Evolutionary conservation across 1,284 basidiomycete genomes (phyloP).

Genomic region (Testicularia cyperi): DNA sequence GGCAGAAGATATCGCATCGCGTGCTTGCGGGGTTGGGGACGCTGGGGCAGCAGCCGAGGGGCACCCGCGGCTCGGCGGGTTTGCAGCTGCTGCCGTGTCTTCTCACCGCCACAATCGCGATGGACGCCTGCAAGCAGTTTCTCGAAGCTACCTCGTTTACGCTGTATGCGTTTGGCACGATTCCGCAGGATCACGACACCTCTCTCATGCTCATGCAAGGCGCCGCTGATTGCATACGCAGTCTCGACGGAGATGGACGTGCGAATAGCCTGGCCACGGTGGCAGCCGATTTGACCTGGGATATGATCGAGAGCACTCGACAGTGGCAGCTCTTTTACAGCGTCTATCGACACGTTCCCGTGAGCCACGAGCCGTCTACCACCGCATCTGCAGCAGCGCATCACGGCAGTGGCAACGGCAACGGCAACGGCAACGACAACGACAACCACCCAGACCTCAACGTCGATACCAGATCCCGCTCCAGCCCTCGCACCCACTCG

Average conservation of each 20-base stretch:
- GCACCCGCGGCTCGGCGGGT: neutral
- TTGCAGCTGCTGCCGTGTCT: neutral
- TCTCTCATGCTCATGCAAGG: neutral
- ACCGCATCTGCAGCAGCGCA: neutral
- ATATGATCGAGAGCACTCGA: constrained; percentile 11
- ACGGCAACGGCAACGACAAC: too few relatives aligned
- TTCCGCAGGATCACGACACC: neutral
- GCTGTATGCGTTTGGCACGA: neutral
- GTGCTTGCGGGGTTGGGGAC: neutral
- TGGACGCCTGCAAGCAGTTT: neutral
- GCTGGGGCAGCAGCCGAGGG: neutral
- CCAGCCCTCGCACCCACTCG: neutral
- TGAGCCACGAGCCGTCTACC: neutral
- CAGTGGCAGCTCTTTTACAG: constrained; percentile 17
- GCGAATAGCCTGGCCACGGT: constrained; percentile 1
- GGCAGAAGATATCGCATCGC: neutral
- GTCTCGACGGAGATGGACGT: neutral
- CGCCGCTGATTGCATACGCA: neutral
- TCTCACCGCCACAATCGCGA: neutral
- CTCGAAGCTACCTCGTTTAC: neutral
- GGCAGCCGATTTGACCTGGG: constrained; percentile 9
- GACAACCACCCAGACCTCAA: neutral
- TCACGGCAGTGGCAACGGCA: neutral
- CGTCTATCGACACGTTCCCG: constrained; percentile 13
- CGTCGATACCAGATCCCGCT: neutral